Conservation (phyloP, 495 filamentous ascomycete species). For the Xylaria scruposa region DNA sequence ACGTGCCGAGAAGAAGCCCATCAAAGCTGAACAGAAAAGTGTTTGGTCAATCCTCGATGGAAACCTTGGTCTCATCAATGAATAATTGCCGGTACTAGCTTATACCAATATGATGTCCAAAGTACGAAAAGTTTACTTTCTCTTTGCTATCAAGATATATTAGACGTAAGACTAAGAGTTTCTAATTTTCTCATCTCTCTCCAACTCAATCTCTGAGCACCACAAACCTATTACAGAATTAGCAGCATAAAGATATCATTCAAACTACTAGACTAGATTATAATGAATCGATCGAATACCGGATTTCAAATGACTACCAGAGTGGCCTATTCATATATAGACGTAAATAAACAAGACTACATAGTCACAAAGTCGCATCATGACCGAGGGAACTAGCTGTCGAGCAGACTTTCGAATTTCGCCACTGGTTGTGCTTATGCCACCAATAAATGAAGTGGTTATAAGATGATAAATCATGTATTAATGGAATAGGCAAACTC, state of each 20-base stretch:
- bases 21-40: slow-evolving; percentile 34
- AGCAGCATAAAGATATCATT: too few relatives aligned
- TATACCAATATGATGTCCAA: neutral
- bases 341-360: neutral
- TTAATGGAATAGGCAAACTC: neutral
- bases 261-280: too few relatives aligned
- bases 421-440: too few relatives aligned
- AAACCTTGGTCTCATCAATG: slow-evolving; percentile 50
- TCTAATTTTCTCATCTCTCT: neutral
- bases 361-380: neutral
- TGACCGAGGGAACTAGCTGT: neutral
- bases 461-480: neutral
- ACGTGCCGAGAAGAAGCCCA: slow-evolving; percentile 36
- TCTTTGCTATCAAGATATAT: neutral
- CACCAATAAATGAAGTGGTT: neutral
- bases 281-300: too few relatives aligned
- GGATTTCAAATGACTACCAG: neutral
- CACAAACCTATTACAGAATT: neutral
- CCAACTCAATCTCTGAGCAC: neutral
- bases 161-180: neutral
- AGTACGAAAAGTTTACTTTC: neutral
- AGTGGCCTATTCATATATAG: neutral
- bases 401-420: neutral
- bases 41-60: slow-evolving; percentile 55
- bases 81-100: slow-evolving; percentile 28